Evolutionary conservation across 140 eudicot genomes (phyloP).

Genomic region (Flaveria floridana): DNA sequence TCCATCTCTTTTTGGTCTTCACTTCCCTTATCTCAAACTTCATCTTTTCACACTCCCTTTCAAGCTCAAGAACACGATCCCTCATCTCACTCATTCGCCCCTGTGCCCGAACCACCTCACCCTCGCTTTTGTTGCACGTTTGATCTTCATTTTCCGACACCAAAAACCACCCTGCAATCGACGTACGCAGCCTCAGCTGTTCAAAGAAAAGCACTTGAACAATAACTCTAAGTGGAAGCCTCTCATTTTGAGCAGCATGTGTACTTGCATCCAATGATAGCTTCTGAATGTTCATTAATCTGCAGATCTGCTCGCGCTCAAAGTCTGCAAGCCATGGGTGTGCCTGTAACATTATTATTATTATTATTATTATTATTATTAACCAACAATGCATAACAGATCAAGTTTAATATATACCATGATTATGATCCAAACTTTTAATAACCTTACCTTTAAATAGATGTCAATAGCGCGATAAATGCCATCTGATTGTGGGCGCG

Average conservation of each 20-base stretch:
- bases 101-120: constrained; percentile 17
- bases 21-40: constrained; percentile 60
- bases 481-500: constrained; percentile 72
- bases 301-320: constrained; percentile 87
- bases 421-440: not conserved
- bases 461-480: constrained; percentile 82
- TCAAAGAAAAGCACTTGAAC: constrained; percentile 89
- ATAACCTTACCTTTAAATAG: constrained; percentile 55
- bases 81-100: constrained; percentile 47
- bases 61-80: constrained; percentile 76
- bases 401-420: not conserved
- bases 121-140: not conserved
- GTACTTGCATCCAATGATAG: constrained; percentile 81
- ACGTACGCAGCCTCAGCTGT: constrained; percentile 81
- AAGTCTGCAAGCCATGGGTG: constrained; percentile 81
- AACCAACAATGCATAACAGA: not conserved
- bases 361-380: not conserved
- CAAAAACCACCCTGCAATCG: constrained; percentile 80
- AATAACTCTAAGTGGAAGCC: constrained; percentile 75
- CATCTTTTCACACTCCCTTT: constrained; percentile 75
- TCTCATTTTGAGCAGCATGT: constrained; percentile 94
- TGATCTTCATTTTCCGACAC: constrained; percentile 65
- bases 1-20: constrained; percentile 65
- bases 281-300: constrained; percentile 80
- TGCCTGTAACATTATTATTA: constrained; percentile 42